phyloP scores from a whole-genome alignment of 2,329 filamentous ascomycete species.

The Colletotrichum plurivorum region DNA sequence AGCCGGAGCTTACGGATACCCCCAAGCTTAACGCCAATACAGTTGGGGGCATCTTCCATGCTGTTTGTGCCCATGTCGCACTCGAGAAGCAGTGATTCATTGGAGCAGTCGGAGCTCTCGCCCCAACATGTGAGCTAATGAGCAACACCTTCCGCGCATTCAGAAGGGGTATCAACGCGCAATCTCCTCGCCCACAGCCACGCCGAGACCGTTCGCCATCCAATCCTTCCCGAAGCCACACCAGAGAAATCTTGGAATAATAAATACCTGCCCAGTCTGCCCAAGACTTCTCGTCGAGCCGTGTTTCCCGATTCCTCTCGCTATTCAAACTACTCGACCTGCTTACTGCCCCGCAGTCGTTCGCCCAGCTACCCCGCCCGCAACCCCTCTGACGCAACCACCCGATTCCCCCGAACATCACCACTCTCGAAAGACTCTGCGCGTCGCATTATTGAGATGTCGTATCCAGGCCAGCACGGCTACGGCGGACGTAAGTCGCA shows the following conservation, averaged over 20 bases:
- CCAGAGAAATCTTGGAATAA: not conserved
- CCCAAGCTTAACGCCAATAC: not conserved
- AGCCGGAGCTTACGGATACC: not conserved
- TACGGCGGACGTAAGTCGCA: conserved; percentile 51
- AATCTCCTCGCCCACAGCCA: conserved; percentile 4
- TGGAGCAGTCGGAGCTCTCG: too few species aligned
- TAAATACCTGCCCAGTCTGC: conserved; percentile 10
- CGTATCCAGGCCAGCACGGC: conserved; percentile 52
- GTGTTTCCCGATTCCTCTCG: not conserved
- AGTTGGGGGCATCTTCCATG: not conserved
- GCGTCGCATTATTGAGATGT: conserved; percentile 46
- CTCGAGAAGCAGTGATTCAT: too few species aligned
- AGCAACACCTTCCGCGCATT: too few species aligned
- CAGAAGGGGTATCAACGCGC: not conserved
- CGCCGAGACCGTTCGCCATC: not conserved
- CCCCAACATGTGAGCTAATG: too few species aligned
- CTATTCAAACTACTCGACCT: not conserved
- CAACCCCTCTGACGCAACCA: conserved; percentile 27
- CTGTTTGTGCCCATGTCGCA: too few species aligned
- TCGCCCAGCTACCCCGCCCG: conserved; percentile 11
- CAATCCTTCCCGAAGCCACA: not conserved
- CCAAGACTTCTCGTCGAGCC: not conserved
- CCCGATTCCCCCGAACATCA: not conserved
- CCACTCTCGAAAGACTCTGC: conserved; percentile 10
- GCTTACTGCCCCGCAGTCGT: conserved; percentile 19